Evolutionary conservation across 257 asterid species (phyloP).

Genomic region (Asclepias syriaca): DNA sequence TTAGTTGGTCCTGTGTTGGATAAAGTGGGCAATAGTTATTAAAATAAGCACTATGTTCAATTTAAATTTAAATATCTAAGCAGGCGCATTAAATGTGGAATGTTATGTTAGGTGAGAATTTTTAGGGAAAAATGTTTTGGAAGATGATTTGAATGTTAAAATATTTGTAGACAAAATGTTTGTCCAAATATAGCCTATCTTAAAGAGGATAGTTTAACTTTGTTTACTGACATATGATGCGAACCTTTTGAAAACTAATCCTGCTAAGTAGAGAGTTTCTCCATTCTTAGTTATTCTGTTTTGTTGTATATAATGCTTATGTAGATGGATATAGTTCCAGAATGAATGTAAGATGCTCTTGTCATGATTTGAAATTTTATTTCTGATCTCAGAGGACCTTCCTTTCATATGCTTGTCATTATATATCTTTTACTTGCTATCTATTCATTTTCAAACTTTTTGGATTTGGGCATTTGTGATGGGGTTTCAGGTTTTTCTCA

Average conservation of each 20-base stretch:
- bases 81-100: too few species aligned
- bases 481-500: conserved; percentile 65
- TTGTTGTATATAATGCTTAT: neutral
- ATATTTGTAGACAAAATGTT: neutral
- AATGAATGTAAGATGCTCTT: conserved; percentile 5
- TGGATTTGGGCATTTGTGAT: conserved; percentile 6
- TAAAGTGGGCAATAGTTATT: neutral
- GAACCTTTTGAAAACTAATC: neutral
- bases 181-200: neutral
- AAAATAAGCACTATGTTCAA: neutral
- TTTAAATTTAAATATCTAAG: neutral
- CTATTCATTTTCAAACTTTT: neutral
- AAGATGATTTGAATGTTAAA: neutral
- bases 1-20: neutral
- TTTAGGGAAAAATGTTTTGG: neutral
- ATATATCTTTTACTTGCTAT: neutral
- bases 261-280: neutral
- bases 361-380: neutral
- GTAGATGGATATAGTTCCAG: neutral
- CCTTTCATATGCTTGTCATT: neutral
- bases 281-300: neutral
- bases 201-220: neutral
- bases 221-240: neutral
- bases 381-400: neutral
- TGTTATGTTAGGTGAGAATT: neutral